Base-by-base conservation (phyloP, 2,329 filamentous ascomycete genomes). In the Fusarium mexicanum region DNA sequence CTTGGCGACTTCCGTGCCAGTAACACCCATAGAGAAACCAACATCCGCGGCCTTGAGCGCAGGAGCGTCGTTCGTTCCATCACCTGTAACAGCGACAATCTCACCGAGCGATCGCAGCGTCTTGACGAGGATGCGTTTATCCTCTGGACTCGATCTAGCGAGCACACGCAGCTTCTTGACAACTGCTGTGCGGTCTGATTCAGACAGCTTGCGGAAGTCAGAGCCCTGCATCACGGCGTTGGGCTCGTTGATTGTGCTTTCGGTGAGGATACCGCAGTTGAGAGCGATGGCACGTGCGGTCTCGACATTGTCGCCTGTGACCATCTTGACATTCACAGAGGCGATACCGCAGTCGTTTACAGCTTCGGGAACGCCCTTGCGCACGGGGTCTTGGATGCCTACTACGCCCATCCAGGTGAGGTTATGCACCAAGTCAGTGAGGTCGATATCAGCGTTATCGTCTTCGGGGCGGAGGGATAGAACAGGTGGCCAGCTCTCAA, bases 381-480 rank as follows among this genome's bases (percentile, higher is more conserved):
- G 88, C 7, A 93, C 83, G n/a, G 91, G 91, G 77, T 93, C 91
- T 62, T 91, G 89, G 43, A 93, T 92, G 76, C 91, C 91, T 71
- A 94, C 84, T 16, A 85, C 81, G 22, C 84, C 84, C 47, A 86
- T 77, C 67, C 85, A 85, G 18, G 84, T 82, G 50, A 85, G 74
- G 47, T 73, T 76, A 4, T 70, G 64, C 11, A 88, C 84, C 44
- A 90, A 86, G 8, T 88, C 79, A 14, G 88, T 91, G 59, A 91
- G 86, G 40, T 85, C 87, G 14, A 80, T 59, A 6, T 73, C 69
- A 18, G 46, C 57, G 17, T 60, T 76, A 66, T 93, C 92, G 13
- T 78, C 77, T 26, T 90, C 87, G 61, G 93, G 92, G 9, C 88
- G 83, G n/a, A 76, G 71, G 10, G 87, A 90, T 33, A 88, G 84